Percentiles rank a stretch among this genome's conserved stretches.
Conservation (phyloP, 352 stramenopile species). For the Phytopythium litorale region DNA sequence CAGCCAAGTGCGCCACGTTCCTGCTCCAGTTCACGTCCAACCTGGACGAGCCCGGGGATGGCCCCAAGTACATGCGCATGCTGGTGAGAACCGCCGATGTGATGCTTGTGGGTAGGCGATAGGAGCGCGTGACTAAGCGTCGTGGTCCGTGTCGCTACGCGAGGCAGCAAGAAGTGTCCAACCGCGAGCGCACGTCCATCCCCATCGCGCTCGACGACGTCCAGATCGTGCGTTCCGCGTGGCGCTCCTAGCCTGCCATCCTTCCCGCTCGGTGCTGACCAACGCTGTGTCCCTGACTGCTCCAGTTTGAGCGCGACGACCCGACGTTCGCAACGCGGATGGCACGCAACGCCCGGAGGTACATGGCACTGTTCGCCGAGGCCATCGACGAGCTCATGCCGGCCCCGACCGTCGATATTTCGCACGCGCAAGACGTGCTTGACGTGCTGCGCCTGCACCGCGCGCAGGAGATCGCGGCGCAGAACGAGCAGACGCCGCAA, state of each 20-base stretch:
- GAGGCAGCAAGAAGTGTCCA: conserved; percentile 76
- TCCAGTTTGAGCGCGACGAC: conserved; percentile 72
- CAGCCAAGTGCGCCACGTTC: conserved; percentile 78
- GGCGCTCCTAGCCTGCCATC: no score
- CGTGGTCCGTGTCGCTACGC: not conserved
- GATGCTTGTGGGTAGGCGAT: not conserved
- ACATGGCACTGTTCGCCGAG: conserved; percentile 86
- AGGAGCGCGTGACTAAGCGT: not conserved
- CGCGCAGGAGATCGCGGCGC: conserved; percentile 65
- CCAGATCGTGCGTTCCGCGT: conserved; percentile 46
- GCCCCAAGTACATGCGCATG: conserved; percentile 78
- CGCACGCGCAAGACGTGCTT: conserved; percentile 77
- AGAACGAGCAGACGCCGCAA: conserved; percentile 37
- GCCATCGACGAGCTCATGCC: conserved; percentile 87
- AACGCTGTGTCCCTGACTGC: not conserved
- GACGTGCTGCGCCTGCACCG: conserved; percentile 77
- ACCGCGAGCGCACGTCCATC: conserved; percentile 77
- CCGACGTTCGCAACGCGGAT: conserved; percentile 83
- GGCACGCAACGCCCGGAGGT: conserved; percentile 80
- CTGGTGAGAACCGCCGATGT: conserved; percentile 33
- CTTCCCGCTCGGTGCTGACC: not conserved
- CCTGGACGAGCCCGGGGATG: conserved; percentile 51
- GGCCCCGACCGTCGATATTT: conserved; percentile 73
- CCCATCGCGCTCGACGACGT: conserved; percentile 79
- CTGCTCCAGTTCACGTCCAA: conserved; percentile 73